phyloP scores from a whole-genome alignment of 2,329 filamentous ascomycete species.

The Epichloe coenophiala region DNA sequence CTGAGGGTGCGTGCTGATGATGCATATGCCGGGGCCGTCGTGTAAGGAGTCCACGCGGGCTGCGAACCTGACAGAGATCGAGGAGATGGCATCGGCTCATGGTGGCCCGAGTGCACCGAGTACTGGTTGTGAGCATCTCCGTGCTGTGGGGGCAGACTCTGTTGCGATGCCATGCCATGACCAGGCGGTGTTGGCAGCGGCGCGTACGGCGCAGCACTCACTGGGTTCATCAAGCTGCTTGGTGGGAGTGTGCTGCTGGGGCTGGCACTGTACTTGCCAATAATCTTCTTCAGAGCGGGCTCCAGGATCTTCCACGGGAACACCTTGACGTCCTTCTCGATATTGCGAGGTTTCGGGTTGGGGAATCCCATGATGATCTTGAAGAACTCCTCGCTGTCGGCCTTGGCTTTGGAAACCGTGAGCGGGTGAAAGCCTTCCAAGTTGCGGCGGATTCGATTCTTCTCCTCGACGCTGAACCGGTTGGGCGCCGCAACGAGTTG shows the following conservation, averaged over 20 bases:
- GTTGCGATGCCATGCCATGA: slow-evolving; percentile 18
- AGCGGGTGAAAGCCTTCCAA: slow-evolving; percentile 85
- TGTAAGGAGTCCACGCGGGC: slow-evolving; percentile 35
- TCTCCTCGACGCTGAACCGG: slow-evolving; percentile 90
- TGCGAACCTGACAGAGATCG: slow-evolving; percentile 35
- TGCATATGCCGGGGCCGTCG: slow-evolving; percentile 20
- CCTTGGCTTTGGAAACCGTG: slow-evolving; percentile 85
- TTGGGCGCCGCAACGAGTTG: slow-evolving; percentile 63
- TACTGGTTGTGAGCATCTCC: slow-evolving; percentile 23
- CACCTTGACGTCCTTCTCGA: slow-evolving; percentile 98
- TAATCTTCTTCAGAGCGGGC: slow-evolving; percentile 89
- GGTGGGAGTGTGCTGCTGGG: slow-evolving; percentile 26
- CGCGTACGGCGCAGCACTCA: slow-evolving; percentile 25
- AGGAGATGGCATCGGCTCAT: slow-evolving; percentile 38
- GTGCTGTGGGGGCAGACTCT: slow-evolving; percentile 15
- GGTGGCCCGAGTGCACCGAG: slow-evolving; percentile 29
- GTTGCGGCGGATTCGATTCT: slow-evolving; percentile 93
- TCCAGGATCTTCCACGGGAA: slow-evolving; percentile 90
- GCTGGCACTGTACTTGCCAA: slow-evolving; percentile 75
- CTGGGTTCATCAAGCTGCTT: slow-evolving; percentile 27
- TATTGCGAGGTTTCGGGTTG: slow-evolving; percentile 88
- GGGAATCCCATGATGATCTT: slow-evolving; percentile 98
- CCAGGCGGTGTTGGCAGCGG: slow-evolving; percentile 34
- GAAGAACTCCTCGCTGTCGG: slow-evolving; percentile 94
- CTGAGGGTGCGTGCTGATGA: slow-evolving; percentile 29